These are phyloP conservation scores for Physcomitrium patens DNA, from an alignment of 225 moss, liverwort and hornwort genomes.

Conservation along the genomic window DNA sequence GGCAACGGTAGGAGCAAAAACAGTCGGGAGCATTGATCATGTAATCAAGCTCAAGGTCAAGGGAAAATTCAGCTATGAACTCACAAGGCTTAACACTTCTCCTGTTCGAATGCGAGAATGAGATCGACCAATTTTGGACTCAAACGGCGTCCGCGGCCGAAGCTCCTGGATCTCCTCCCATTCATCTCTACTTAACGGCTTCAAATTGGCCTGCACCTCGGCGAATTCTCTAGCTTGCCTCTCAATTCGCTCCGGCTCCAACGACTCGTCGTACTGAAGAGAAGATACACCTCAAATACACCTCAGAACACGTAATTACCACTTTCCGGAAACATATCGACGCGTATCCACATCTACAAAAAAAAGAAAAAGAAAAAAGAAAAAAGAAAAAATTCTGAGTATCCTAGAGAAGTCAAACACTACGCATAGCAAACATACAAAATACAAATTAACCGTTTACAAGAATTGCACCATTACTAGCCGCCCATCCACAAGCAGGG, in stretches of 20 bases:
- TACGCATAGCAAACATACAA: too few species aligned
- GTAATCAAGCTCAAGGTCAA: neutral
- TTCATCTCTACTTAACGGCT: constrained; percentile 62
- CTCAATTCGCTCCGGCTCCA: constrained; percentile 81
- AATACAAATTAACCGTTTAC: neutral
- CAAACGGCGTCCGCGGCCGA: constrained; percentile 86
- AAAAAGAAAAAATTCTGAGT: constrained; percentile 18
- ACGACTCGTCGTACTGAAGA: constrained; percentile 77
- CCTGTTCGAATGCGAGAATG: constrained; percentile 86
- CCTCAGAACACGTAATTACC: neutral
- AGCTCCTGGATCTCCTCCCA: constrained; percentile 90
- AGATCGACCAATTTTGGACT: constrained; percentile 73
- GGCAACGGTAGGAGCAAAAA: neutral
- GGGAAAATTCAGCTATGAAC: constrained; percentile 10
- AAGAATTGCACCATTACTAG: neutral
- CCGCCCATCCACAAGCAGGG: too few species aligned
- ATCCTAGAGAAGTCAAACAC: neutral
- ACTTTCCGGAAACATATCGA: too few species aligned
- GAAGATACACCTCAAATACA: neutral
- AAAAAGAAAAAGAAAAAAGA: too few species aligned
- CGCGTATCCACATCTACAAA: neutral
- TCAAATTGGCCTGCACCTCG: constrained; percentile 64
- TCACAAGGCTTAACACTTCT: constrained; percentile 63
- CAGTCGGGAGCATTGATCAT: neutral
- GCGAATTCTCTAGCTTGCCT: constrained; percentile 83